Base-by-base conservation (phyloP, 1,139 yeast genomes). In the Protomyces arabidopsidicola region DNA sequence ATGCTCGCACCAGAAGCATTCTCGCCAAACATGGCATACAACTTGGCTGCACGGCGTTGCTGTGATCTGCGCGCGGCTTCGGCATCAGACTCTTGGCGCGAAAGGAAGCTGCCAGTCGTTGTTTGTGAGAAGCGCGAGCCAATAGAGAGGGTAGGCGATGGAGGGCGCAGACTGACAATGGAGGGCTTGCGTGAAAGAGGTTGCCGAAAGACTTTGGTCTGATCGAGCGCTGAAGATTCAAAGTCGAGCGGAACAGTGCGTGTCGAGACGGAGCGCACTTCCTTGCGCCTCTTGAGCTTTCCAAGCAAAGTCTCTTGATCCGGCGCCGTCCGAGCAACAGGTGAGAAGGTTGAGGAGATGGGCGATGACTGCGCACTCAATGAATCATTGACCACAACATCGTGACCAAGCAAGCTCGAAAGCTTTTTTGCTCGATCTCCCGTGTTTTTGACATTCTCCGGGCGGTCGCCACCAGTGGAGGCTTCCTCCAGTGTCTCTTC, bases 21-120 rank as follows among this genome's bases (percentile, higher is more conserved):
- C n/a, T 58, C 62, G 5, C 62, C 62, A 58, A 58, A 58, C 62
- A 58, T 58, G 35, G 62, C 62, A 34, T 58, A 58, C 34, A 58
- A 31, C 38, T 58, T 58, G 5, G 62, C 62, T 14, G 62, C 62
- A 31, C 62, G 53, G 6, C 62, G 62, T 5, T 39, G 45, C 35
- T 58, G 62, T 24, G 56, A 31, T 16, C 62, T 22, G 22, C 62
- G 45, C 20, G 51, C 56, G 18, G 36, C 38, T 12, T 39, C 62
- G 35, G 53, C 62, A 31, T 58, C 62, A 22, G 27, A 24, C 22
- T 58, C 62, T 12, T 55, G 56, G 16, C 55, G 51, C 48, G 48
- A 42, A 8, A 42, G 20, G 24, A 16, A 42, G 48, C 48, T 42
- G 48, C 48, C 48, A 6, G 48, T 42, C 4, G 48, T 42, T 12